Base-by-base conservation (phyloP, 2,329 filamentous ascomycete species). In the Podosphaera fusca region DNA sequence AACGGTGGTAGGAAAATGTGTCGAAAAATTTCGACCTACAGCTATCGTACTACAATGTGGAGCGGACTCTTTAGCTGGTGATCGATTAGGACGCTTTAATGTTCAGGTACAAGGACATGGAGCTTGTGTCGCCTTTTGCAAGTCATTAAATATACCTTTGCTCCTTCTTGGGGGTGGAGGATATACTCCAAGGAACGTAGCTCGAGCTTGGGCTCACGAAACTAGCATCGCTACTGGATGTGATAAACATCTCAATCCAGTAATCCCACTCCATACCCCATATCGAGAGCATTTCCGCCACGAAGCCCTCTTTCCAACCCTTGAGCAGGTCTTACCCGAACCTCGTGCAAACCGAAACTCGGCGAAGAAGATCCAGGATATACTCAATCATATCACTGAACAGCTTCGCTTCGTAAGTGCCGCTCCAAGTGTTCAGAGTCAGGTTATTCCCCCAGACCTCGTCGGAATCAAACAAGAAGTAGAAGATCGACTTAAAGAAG, bases 31-130 rank as follows among this genome's bases (percentile, higher is more conserved):
- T 72, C 81, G 82, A n/a, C 92, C 92, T 0, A 80, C 81, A 55
- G 90, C 87, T 50, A 94, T 98, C 65, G 90, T 94, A 5, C 75
- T 98, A 1, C 92, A 98, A 70, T 96, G 92, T 67, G 92, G 92
- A 58, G 92, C 90, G 50, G 92, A 98, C 73, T 94, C 86, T 46
- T 77, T 98, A 0, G 90, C 89, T 45, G 90, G 92, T 60, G 92
- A 98, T 70, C 79, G 92, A 30, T 79, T 98, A 0, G 92, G 92
- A 54, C 84, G 88, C 61, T 98, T 98, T 76, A 98, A 96, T 67
- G 80, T 98, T 59, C 94, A 95, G 68, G 92, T 98, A 59, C 83
- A 87, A 67, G 90, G 89, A 12, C 92, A 98, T 70, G 90, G 88
- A 56, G 83, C 84, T 61, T 98, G 92, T 68, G 87, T 95, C 58